Percentiles rank a stretch among this genome's conserved stretches.
Conservation (phyloP, 768 basidiomycete genomes). For the Pleurotus sapidus region DNA sequence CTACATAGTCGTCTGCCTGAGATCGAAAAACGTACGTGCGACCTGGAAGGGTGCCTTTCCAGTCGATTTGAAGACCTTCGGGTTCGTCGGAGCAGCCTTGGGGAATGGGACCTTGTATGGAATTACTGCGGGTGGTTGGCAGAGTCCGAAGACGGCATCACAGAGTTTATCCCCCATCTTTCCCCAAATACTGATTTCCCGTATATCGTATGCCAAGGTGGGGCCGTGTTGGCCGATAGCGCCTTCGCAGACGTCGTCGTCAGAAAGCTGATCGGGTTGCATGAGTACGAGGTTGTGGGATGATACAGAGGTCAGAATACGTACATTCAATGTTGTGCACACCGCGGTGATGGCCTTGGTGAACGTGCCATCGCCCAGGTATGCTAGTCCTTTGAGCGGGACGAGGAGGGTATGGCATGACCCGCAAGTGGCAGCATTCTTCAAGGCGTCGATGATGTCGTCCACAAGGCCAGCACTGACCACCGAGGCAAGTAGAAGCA, state of each 20-base stretch:
- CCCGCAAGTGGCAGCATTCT: constrained; percentile 43
- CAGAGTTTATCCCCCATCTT: constrained; percentile 54
- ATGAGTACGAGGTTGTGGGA: not conserved
- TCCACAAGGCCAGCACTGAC: constrained; percentile 30
- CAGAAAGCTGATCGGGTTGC: constrained; percentile 35
- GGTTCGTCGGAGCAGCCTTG: constrained; percentile 32
- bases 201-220: constrained; percentile 54
- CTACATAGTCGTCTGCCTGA: too few relatives aligned
- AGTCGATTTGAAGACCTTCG: constrained; percentile 29
- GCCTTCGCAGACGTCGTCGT: constrained; percentile 58
- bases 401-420: constrained; percentile 50
- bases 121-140: constrained; percentile 45
- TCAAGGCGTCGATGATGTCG: constrained; percentile 39
- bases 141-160: constrained; percentile 51
- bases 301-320: not conserved
- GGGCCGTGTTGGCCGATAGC: constrained; percentile 48
- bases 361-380: constrained; percentile 47
- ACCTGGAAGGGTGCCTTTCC: constrained; percentile 49
- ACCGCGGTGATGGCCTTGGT: constrained; percentile 37
- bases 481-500: constrained; percentile 6
- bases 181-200: constrained; percentile 42
- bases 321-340: constrained; percentile 40
- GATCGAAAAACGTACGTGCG: constrained; percentile 22
- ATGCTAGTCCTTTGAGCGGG: constrained; percentile 42
- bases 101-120: constrained; percentile 43